phyloP scores from a whole-genome alignment of 176 grass and related monocot genomes.

The Oryza rufipogon region DNA sequence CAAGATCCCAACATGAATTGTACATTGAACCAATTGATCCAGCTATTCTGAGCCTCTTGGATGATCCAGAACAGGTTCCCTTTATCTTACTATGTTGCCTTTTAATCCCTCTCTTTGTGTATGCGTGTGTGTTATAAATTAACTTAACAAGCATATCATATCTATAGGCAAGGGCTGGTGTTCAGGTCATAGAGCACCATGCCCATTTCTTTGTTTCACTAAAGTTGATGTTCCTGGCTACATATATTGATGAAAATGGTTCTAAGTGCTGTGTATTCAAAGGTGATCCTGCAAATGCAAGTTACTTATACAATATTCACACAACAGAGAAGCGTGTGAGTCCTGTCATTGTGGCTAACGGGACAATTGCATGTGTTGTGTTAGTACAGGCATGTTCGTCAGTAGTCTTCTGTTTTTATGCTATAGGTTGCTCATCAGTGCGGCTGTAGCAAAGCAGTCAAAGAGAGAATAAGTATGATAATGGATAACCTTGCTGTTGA shows the following conservation, averaged over 20 bases:
- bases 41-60: slow-evolving; percentile 45
- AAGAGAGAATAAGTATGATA: slow-evolving; percentile 45
- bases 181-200: slow-evolving; percentile 51
- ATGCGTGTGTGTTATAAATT: not conserved
- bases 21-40: slow-evolving; percentile 47
- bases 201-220: slow-evolving; percentile 45
- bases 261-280: slow-evolving; percentile 50
- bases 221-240: slow-evolving; percentile 53
- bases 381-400: slow-evolving; percentile 3
- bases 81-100: slow-evolving; percentile 24
- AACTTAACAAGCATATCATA: not conserved
- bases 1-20: slow-evolving; percentile 47
- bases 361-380: slow-evolving; percentile 22
- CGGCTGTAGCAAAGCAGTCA: slow-evolving; percentile 40
- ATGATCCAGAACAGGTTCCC: slow-evolving; percentile 50
- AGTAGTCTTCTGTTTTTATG: slow-evolving; percentile 30
- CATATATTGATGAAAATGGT: slow-evolving; percentile 37
- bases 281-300: slow-evolving; percentile 55
- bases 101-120: not conserved
- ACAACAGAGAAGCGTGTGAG: not conserved
- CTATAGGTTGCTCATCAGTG: slow-evolving; percentile 48
- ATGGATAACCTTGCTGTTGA: slow-evolving; percentile 50
- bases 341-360: not conserved
- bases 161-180: slow-evolving; percentile 34
- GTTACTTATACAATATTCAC: slow-evolving; percentile 3